Percentiles rank a stretch among this genome's conserved stretches.
Evolutionary conservation across 106 monocot species (phyloP).

Genomic region (Platanthera guangdongensis): DNA sequence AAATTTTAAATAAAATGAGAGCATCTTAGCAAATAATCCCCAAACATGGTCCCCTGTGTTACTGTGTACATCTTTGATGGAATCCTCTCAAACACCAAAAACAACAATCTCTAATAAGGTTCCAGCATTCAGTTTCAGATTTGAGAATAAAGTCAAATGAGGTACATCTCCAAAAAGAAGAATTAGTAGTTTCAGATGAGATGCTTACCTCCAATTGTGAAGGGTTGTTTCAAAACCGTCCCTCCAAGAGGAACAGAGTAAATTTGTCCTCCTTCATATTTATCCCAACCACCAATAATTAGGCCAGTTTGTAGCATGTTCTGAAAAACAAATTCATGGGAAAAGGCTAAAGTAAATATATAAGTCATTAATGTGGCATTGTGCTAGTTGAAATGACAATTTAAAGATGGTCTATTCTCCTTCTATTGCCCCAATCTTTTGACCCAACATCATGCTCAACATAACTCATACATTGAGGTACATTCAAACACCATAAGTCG

Average conservation of each 20-base stretch:
- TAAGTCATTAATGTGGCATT: background rate
- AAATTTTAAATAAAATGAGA: background rate
- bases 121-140: background rate
- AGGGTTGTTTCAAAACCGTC: conserved; percentile 77
- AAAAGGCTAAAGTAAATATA: background rate
- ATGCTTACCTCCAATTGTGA: conserved; percentile 79
- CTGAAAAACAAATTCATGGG: conserved; percentile 26
- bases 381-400: background rate
- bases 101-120: background rate
- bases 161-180: background rate
- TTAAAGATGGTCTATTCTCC: background rate
- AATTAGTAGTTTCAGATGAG: background rate
- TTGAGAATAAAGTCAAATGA: background rate
- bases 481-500: background rate
- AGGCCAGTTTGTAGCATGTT: conserved; percentile 85
- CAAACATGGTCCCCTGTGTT: background rate
- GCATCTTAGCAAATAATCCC: background rate
- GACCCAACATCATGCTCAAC: background rate
- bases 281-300: conserved; percentile 98
- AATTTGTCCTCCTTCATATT: conserved; percentile 89
- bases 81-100: background rate
- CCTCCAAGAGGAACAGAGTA: conserved; percentile 94
- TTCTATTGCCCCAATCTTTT: background rate
- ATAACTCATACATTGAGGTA: background rate
- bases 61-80: background rate